Percentiles rank a stretch among this genome's conserved stretches.
phyloP scores from a whole-genome alignment of 805 yeast genomes.

The Candida odintsovae region DNA sequence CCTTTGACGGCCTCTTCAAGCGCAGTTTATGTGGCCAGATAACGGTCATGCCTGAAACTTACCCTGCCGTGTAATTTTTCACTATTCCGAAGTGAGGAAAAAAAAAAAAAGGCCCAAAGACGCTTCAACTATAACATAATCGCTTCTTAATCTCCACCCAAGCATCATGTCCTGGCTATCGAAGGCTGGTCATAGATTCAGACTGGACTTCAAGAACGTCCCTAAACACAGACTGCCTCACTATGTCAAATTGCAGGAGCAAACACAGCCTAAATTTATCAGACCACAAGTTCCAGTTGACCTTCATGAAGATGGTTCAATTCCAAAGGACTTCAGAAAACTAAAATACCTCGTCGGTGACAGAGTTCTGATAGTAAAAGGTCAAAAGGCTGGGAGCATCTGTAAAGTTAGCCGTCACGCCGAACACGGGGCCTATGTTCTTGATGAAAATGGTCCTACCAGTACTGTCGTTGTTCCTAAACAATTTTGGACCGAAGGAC shows the following conservation, averaged over 20 bases:
- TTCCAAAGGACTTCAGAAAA: conserved; percentile 41
- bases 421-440: conserved; percentile 55
- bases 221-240: conserved; percentile 26
- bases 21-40: too few relatives aligned
- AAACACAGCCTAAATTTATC: conserved; percentile 31
- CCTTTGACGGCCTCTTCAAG: too few relatives aligned
- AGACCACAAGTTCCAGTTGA: conserved; percentile 28
- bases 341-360: conserved; percentile 72
- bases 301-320: conserved; percentile 25
- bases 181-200: conserved; percentile 32
- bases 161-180: conserved; percentile 24
- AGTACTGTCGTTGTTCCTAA: conserved; percentile 64
- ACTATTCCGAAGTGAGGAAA: too few relatives aligned
- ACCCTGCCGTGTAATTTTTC: too few relatives aligned
- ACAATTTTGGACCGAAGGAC: conserved; percentile 65
- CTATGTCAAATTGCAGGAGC: conserved; percentile 25
- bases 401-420: conserved; percentile 57
- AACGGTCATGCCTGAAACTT: too few relatives aligned
- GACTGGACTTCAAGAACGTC: conserved; percentile 25
- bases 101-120: not conserved
- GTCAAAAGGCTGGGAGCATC: conserved; percentile 68
- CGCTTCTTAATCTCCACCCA: not conserved
- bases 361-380: conserved; percentile 65
- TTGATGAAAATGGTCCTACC: conserved; percentile 65
- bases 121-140: too few relatives aligned